Base-by-base conservation (phyloP, 345 rosid genomes). In the Gossypium longicalyx region DNA sequence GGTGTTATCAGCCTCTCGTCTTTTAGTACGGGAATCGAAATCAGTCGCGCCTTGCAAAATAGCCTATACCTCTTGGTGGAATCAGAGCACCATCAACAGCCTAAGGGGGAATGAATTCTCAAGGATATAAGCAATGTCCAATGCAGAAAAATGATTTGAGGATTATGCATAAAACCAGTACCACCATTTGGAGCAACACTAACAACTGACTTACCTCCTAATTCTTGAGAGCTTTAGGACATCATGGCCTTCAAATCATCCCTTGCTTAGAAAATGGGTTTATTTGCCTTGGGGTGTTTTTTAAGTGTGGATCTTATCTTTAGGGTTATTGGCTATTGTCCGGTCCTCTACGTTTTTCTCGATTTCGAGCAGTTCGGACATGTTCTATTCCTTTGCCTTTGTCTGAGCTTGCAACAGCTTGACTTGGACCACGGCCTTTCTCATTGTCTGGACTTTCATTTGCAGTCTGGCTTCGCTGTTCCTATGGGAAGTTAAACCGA, bases 401-500 rank as follows among this genome's bases (percentile, higher is more conserved):
- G 15, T 72, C 76, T 22, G 76, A 48, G 53, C 17, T 52, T 56
- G 69, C 44, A 7, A 9, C 64, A 11, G 75, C 68, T 47, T 80
- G 85, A 67, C 20, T 63, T 67, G 47, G 81, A 65, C 78, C 25
- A 69, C 72, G 75, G 49, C 82, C 80, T 81, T 83, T 88, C 83
- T 91, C 94, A 77, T 79, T 71, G 81, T 81, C 86, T 80, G 72
- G 87, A 78, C 87, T 84, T 77, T 93, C 96, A 70, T 72, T 84
- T 2, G 91, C 86, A 10, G 86, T 86, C 82, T 85, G 94, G 80
- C 82, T 82, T 3, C 97, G 91, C 67, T 85, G 86, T 82, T 94
- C 97, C 86, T 93, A 92, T 49, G 91, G 82, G 81, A 93, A 89
- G 87, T 89, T 88, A 71, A 93, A 89, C 49, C 97, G 82, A 65